Base-by-base conservation (phyloP, 2,329 filamentous ascomycete genomes). In the Periglandula ipomoeae region DNA sequence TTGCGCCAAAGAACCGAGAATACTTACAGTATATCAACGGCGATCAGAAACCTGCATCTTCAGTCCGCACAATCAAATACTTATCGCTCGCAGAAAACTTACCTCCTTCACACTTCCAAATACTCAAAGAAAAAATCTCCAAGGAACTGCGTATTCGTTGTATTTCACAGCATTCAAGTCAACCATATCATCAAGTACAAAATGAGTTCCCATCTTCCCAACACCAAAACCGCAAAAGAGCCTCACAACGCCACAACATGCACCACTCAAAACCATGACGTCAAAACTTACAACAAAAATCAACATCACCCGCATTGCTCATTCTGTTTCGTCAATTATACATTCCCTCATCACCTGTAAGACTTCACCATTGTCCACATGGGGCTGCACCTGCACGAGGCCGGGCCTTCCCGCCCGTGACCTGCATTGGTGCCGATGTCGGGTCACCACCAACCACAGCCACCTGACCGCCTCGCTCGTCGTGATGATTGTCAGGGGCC, bases 401-500 rank as follows among this genome's bases (percentile, higher is more conserved):
- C 45, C 10, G 35, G 37, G 26, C 19, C n/a, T 22, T 13, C 11
- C 26, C 45, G 45, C 24, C 19, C 45, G 37, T 47, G 45, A 47
- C 45, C 45, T 41, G 23, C 45, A 41, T 47, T 7, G 24, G 23
- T 19, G 37, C 45, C 45, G 19, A 30, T 22, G 24, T 41, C 45
- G 24, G 35, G 45, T 47, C 45, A 47, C 45, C 24, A 40, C 27
- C 38, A n/a, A 2, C 17, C 5, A 11, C 7, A 26, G 26, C 24
- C 45, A 47, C 45, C 17, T 47, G 45, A 47, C 45, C 37, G 9
- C 10, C 26, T 20, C 22, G 37, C 19, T 20, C 45, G 37, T 19
- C 26, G 45, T 47, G 45, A 41, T 41, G 5, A 17, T 32, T 39
- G 13, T 27, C 17, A 20, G 10, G 15, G 17, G 30, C 17, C n/a